Evolutionary conservation across 345 rosid species (phyloP), one percentile per base, ranked within the genome.

Genomic region (Syzygium aqueum): DNA sequence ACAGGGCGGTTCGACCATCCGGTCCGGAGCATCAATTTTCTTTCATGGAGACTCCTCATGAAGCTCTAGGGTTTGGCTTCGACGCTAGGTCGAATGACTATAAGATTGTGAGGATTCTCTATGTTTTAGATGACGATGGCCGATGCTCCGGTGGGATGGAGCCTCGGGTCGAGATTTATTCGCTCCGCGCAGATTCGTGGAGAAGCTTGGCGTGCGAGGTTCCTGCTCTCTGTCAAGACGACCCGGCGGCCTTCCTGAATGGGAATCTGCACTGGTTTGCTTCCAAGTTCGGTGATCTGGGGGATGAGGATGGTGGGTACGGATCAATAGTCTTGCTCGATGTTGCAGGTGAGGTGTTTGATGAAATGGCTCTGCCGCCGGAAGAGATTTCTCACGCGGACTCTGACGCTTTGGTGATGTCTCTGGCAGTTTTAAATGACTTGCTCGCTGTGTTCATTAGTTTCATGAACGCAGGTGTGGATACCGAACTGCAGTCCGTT

Each of bases 161-260:
- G 21, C 3, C 78, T 67, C 46, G 0, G 17, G 43, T 67, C 21
- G 78, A 33, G 78, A 33, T 67, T 67, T 67, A 33, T 33, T 67
- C 23, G 8, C 13, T 67, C 46, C 2, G 2, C 8, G 4, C 78
- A 67, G 12, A 4, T 67, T 65, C 6, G 3, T 65, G 43, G 1
- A 30, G 22, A 65, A 16, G 43, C 30, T 65, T 65, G 77, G 3
- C 8, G 43, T 65, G 77, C 28, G 22, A 65, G 40, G 2, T 73
- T 33, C 80, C 11, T 28, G 0, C 40, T 65, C 16, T 63, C 22
- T 0, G 0, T 28, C 1, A 8, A 5, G 3, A 1, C 1, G 0
- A 2, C 30, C 22, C 37, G 6, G 43, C 40, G 0, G 22, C 30
- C 33, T 65, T 65, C 40, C 30, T 65, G 22, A 65, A 30, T 30